These are phyloP conservation scores for Aspergillus carbonarius DNA, from an alignment of 2,329 filamentous ascomycete species.

Conservation along the genomic window DNA sequence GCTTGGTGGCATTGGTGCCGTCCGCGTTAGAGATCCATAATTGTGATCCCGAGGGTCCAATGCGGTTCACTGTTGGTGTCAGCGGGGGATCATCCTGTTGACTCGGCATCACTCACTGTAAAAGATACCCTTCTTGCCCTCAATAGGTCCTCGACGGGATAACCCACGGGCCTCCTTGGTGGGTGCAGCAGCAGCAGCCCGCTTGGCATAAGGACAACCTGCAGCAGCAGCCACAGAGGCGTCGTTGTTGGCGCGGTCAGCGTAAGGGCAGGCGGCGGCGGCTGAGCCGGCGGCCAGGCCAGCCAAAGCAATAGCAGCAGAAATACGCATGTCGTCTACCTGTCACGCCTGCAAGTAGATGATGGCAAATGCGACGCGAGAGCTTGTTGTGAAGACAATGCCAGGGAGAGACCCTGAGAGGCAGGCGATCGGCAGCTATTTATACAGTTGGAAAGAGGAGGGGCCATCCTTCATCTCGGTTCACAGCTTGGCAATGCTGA, in stretches of 20 bases:
- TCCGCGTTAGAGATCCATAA: constrained; percentile 4
- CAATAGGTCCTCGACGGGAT: neutral
- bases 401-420: neutral
- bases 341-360: neutral
- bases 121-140: constrained; percentile 7
- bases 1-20: constrained; percentile 1
- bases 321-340: constrained; percentile 1
- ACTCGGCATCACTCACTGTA: neutral
- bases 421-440: neutral
- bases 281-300: constrained; percentile 2
- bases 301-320: neutral
- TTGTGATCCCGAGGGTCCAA: constrained; percentile 2
- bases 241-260: neutral
- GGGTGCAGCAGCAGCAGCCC: neutral
- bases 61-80: constrained; percentile 1
- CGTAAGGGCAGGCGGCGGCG: constrained; percentile 1
- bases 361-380: neutral
- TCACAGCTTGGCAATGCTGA: neutral
- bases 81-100: neutral
- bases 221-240: neutral
- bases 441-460: neutral
- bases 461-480: neutral
- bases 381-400: neutral
- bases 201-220: constrained; percentile 1
- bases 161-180: neutral